phyloP scores from a whole-genome alignment of 352 stramenopile genomes.

The Elongisporangium prolatum region DNA sequence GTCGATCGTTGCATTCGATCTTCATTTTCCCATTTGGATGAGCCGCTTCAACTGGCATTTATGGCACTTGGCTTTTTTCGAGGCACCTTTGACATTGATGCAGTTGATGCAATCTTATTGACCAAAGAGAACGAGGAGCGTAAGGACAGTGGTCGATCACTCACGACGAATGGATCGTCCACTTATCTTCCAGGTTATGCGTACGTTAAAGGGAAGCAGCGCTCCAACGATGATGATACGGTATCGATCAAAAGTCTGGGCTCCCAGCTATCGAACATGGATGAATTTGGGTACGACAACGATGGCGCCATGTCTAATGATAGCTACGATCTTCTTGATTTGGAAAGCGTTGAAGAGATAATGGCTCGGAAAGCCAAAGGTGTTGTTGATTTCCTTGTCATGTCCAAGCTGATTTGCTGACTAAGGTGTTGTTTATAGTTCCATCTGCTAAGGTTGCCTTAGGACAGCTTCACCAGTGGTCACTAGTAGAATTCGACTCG shows the following conservation, averaged over 20 bases:
- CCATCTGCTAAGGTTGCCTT: conserved; percentile 47
- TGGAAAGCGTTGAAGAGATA: conserved; percentile 65
- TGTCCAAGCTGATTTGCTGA: background rate
- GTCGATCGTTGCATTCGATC: conserved; percentile 78
- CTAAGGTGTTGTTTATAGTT: conserved; percentile 17
- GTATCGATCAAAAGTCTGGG: conserved; percentile 56
- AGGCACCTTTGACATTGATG: conserved; percentile 67
- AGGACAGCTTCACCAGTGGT: conserved; percentile 71
- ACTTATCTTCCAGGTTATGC: conserved; percentile 46
- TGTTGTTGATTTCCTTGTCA: conserved; percentile 1
- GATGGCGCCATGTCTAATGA: conserved; percentile 78
- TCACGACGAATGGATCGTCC: conserved; percentile 4
- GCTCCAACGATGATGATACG: conserved; percentile 42
- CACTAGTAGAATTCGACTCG: conserved; percentile 71
- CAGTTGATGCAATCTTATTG: conserved; percentile 65
- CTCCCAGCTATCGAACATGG: conserved; percentile 60
- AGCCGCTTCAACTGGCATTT: conserved; percentile 66
- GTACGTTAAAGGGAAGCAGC: conserved; percentile 30
- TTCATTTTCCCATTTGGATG: conserved; percentile 74
- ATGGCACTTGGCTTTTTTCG: conserved; percentile 83
- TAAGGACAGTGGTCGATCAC: background rate
- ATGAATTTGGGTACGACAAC: conserved; percentile 71
- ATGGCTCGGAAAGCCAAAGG: conserved; percentile 39
- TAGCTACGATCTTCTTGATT: conserved; percentile 70
- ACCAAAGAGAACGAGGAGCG: conserved; percentile 9